Evolutionary conservation across 441 rosid genomes (phyloP).

Genomic region (Omphalea diandra): DNA sequence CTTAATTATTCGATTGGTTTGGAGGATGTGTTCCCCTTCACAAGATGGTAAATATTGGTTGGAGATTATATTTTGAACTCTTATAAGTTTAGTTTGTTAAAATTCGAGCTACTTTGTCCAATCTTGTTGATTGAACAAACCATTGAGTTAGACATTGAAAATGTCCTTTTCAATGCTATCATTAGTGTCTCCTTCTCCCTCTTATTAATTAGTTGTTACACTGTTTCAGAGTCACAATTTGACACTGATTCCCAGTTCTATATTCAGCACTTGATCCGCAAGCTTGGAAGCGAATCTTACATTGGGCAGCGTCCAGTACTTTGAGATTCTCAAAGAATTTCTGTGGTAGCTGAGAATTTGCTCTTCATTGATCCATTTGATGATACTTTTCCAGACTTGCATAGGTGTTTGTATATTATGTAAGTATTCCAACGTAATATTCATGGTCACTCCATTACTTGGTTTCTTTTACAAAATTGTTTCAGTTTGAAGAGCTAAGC

Average conservation of each 20-base stretch:
- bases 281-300: constrained; percentile 66
- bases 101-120: background rate
- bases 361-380: constrained; percentile 82
- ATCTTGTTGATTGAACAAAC: background rate
- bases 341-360: constrained; percentile 56
- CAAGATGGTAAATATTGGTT: constrained; percentile 43
- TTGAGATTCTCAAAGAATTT: constrained; percentile 63
- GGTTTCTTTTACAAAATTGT: background rate
- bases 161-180: background rate
- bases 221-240: constrained; percentile 37
- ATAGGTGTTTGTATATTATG: constrained; percentile 61
- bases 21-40: constrained; percentile 58
- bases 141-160: background rate
- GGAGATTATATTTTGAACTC: background rate
- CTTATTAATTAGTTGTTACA: constrained; percentile 22
- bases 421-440: constrained; percentile 33
- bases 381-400: constrained; percentile 58
- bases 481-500: background rate
- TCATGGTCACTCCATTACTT: background rate
- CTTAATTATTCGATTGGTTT: constrained; percentile 54
- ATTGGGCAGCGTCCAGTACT: constrained; percentile 68
- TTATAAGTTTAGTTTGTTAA: background rate
- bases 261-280: constrained; percentile 78
- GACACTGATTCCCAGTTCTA: constrained; percentile 44
- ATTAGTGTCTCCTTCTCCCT: background rate